Conservation (phyloP, 2,329 filamentous ascomycete genomes). For the Calycina herbarum region DNA sequence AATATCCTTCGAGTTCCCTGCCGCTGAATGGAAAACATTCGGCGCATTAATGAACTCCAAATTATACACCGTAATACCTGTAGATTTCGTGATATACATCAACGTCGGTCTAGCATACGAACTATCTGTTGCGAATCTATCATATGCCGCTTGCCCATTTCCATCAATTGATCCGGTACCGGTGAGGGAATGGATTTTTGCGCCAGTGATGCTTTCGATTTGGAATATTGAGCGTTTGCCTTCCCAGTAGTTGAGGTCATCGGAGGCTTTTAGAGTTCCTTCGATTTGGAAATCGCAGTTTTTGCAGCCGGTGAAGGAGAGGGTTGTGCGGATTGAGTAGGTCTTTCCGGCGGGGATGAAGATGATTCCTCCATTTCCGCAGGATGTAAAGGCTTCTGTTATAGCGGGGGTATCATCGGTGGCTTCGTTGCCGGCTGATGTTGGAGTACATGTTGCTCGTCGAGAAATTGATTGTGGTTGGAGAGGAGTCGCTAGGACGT, state of each 20-base stretch:
- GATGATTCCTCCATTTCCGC: conserved; percentile 46
- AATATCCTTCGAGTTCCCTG: conserved; percentile 40
- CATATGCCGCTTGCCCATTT: conserved; percentile 46
- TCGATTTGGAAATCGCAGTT: conserved; percentile 49
- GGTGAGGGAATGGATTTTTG: conserved; percentile 43
- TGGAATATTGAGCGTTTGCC: conserved; percentile 43
- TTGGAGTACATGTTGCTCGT: conserved; percentile 29
- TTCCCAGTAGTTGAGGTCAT: conserved; percentile 45
- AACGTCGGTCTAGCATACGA: conserved; percentile 44
- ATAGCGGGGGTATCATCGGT: conserved; percentile 48
- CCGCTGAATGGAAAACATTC: conserved; percentile 46
- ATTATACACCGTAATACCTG: conserved; percentile 41
- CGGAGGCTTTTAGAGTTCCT: conserved; percentile 43
- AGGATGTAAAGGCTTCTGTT: conserved; percentile 40
- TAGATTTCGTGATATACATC: conserved; percentile 42
- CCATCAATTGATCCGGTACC: conserved; percentile 47
- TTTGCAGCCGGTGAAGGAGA: conserved; percentile 44
- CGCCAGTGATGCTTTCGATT: conserved; percentile 40
- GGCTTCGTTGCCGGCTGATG: conserved; percentile 24
- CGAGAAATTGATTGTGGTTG: background rate
- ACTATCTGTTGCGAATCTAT: conserved; percentile 42
- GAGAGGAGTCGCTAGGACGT: conserved; percentile 2
- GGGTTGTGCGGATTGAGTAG: conserved; percentile 45
- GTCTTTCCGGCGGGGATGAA: conserved; percentile 44
- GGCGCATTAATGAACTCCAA: conserved; percentile 45